A percentile compares a stretch with the other conserved stretches of the same genome.
Conservation (phyloP, 2,329 filamentous ascomycete genomes). For the Metarhizium humberi region DNA sequence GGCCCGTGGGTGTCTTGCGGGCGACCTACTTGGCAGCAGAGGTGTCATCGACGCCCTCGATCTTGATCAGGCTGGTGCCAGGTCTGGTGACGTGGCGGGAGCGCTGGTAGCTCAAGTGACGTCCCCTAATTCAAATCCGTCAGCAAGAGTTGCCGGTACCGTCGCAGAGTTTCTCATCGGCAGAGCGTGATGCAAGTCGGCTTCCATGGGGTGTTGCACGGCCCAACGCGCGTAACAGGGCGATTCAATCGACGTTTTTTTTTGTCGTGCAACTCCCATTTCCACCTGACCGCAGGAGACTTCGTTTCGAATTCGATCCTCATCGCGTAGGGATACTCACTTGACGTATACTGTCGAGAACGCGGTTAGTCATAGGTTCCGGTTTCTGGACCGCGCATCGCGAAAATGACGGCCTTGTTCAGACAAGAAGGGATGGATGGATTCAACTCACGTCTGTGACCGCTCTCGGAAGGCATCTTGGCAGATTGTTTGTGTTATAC, state of each 20-base stretch:
- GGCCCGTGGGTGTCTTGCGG: neutral
- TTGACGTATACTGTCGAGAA: conserved; percentile 67
- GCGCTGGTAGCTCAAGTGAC: conserved; percentile 96
- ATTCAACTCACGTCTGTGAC: conserved; percentile 71
- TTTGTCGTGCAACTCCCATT: neutral
- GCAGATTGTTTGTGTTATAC: conserved; percentile 34
- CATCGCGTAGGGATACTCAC: conserved; percentile 45
- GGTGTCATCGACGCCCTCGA: conserved; percentile 92
- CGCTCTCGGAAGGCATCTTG: conserved; percentile 83
- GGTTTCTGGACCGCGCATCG: conserved; percentile 18
- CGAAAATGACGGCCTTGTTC: conserved; percentile 4
- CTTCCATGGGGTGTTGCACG: neutral
- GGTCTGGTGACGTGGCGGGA: conserved; percentile 87
- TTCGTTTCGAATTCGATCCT: conserved; percentile 3
- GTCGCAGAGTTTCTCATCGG: neutral
- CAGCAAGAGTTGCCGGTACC: conserved; percentile 14
- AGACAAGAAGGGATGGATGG: neutral
- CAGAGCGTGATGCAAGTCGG: neutral
- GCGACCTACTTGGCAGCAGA: conserved; percentile 71
- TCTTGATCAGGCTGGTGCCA: conserved; percentile 91
- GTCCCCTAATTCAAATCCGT: conserved; percentile 56
- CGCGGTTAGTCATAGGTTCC: conserved; percentile 6
- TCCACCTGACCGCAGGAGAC: neutral
- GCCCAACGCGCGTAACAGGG: neutral
- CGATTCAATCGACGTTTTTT: neutral